A percentile compares a stretch with the other conserved stretches of the same genome.
Conservation (phyloP, 179 eudicot genomes). For the Spinacia oleracea region DNA sequence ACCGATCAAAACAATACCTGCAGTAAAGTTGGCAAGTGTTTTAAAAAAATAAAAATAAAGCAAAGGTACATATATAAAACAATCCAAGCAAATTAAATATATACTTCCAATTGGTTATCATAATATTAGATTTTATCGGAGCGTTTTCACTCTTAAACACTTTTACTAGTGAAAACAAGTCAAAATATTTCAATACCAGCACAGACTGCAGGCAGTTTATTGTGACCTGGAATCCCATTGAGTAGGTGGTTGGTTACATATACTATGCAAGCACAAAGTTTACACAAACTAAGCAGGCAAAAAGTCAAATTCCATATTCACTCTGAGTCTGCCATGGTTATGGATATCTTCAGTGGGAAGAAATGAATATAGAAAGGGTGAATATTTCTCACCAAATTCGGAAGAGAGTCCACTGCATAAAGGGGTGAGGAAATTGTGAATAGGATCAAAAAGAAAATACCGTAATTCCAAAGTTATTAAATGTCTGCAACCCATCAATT, state of each 20-base stretch:
- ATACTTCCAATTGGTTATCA: not conserved
- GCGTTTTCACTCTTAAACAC: not conserved
- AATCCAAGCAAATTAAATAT: not conserved
- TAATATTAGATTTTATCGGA: not conserved
- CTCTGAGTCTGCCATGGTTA: not conserved
- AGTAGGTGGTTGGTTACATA: not conserved
- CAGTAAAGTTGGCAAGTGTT: slow-evolving; percentile 21
- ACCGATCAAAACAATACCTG: slow-evolving; percentile 82
- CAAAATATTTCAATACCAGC: no score
- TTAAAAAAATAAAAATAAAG: not conserved
- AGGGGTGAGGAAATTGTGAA: not conserved
- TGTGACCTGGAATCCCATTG: not conserved
- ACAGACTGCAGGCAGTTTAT: not conserved
- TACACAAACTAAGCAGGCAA: slow-evolving; percentile 4
- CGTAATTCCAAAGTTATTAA: not conserved
- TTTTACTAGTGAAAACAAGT: not conserved
- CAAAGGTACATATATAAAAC: not conserved
- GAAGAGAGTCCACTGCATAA: not conserved
- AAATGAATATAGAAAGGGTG: not conserved
- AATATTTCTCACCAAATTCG: not conserved
- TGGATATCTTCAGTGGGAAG: not conserved
- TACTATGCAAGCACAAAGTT: not conserved
- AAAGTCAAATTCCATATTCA: not conserved
- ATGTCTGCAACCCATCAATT: not conserved
- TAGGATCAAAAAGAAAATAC: not conserved